Conservation (phyloP, 345 rosid species). For the Acer yangbiense region DNA sequence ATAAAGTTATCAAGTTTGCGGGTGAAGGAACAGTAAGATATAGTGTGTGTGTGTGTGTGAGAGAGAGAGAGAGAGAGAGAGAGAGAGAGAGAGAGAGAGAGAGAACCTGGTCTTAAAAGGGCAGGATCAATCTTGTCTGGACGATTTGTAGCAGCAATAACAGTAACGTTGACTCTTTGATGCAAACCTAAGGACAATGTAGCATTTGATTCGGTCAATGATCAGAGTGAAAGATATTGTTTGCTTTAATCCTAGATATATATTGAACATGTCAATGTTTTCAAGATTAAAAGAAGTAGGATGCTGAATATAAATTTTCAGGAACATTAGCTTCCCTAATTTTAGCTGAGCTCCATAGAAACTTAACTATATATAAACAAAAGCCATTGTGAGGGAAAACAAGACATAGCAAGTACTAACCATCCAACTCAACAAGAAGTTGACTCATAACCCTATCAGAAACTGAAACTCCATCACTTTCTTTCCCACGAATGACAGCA, state of each 20-base stretch:
- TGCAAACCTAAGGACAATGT: constrained; percentile 63
- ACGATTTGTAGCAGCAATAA: constrained; percentile 92
- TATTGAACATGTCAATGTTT: background rate
- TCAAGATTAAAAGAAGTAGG: background rate
- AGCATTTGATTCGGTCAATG: background rate
- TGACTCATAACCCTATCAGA: constrained; percentile 96
- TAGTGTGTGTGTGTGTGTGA: background rate
- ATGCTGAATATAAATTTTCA: background rate
- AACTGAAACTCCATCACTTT: constrained; percentile 81
- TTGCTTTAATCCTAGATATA: background rate
- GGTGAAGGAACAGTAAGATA: background rate
- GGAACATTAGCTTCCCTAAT: background rate
- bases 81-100: constrained; percentile 16
- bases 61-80: too few relatives aligned
- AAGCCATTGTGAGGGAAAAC: background rate
- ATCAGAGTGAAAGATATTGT: background rate
- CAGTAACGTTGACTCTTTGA: constrained; percentile 85
- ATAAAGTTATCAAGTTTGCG: background rate
- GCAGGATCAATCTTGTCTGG: constrained; percentile 97
- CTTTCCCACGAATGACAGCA: constrained; percentile 80
- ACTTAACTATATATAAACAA: background rate
- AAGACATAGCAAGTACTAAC: constrained; percentile 43
- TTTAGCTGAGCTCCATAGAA: background rate
- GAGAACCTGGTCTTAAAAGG: constrained; percentile 81
- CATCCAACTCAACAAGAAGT: constrained; percentile 92